Evolutionary conservation across 129 eudicot genomes (phyloP), one percentile per base, ranked within the genome.

Genomic region (Escallonia rubra): DNA sequence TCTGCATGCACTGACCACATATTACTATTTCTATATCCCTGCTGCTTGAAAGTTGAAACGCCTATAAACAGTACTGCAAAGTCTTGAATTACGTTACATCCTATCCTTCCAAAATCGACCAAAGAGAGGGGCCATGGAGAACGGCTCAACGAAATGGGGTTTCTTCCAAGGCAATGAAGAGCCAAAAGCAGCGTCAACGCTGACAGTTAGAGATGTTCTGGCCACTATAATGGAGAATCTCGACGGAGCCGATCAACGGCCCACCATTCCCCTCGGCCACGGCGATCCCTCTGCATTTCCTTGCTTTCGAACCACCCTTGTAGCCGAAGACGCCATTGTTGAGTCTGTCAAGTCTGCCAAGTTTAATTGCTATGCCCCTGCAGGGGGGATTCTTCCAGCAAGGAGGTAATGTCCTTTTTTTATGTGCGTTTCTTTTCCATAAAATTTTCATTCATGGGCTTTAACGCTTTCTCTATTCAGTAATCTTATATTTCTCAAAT

Each of bases 211-310:
- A 54, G 59, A 54, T 54, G 59, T 14, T 3, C 5, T 54, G 59
- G 16, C 7, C 7, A 54, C 6, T 1, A 4, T 54, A 14, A 54
- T 54, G 59, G 61, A 54, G 0, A 67, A 67, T 9, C 6, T 54
- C 7, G 10, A 42, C 10, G 45, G 14, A 53, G 61, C n/a, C 10
- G 71, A 67, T 13, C 13, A 14, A 10, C 53, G 71, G 55, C 13
- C 41, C 6, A 43, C n/a, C 10, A 5, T 67, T 42, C 61, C 51
- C 7, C 52, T 67, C 11, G 58, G 61, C 0, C 62, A 67, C 42
- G 71, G 71, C 4, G 76, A 72, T 14, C 76, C 76, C 7, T 60
- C 76, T 61, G 59, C 59, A 41, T 61, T 61, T 44, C 63, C 76
- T 5, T 47, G 63, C 39, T 72, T 62, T n/a, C 63, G 59, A 12